Evolutionary conservation across 2,329 filamentous ascomycete species (phyloP).

Genomic region (Atkinsonella texensis): DNA sequence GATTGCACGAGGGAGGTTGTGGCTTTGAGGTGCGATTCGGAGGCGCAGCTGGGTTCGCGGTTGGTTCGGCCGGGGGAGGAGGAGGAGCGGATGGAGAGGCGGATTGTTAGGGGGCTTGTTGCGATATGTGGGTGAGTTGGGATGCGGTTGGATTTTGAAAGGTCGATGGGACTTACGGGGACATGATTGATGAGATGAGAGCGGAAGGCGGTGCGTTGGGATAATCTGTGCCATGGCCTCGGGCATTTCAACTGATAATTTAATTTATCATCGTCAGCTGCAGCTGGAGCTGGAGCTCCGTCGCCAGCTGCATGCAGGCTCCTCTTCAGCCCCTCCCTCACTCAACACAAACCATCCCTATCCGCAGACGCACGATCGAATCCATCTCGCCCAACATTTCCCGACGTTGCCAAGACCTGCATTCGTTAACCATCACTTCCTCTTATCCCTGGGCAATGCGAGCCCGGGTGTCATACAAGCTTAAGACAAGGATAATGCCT

Average conservation of each 20-base stretch:
- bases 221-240: too few species aligned
- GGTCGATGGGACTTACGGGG: constrained; percentile 4
- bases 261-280: too few species aligned
- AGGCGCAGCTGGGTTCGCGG: constrained; percentile 24
- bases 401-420: neutral
- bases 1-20: constrained; percentile 24
- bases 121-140: neutral
- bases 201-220: neutral
- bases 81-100: constrained; percentile 28
- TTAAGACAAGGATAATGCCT: too few species aligned
- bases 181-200: constrained; percentile 5
- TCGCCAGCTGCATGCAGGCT: too few species aligned
- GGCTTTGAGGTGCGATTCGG: constrained; percentile 16
- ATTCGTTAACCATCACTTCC: neutral
- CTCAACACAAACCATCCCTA: too few species aligned
- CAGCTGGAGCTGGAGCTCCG: too few species aligned
- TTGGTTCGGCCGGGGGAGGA: constrained; percentile 30
- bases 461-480: neutral
- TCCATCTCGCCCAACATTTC: neutral
- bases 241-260: too few species aligned
- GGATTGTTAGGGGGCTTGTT: constrained; percentile 29
- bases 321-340: too few species aligned
- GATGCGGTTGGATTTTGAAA: neutral
- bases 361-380: neutral
- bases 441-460: neutral